Conservation (phyloP, 305 asterid species). For the Fraxinus angustifolia region DNA sequence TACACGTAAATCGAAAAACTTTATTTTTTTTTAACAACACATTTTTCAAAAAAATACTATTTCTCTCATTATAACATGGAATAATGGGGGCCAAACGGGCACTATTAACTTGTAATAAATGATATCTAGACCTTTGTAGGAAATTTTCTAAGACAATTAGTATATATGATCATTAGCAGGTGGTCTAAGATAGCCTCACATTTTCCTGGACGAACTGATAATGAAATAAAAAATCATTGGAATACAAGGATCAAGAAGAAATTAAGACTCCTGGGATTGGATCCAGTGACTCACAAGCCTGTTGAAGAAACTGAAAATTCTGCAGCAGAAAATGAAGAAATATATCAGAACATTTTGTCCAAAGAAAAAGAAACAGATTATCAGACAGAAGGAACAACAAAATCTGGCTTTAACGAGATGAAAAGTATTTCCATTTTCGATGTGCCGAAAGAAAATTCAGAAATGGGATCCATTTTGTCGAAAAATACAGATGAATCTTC, state of each 20-base stretch:
- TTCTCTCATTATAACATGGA: no score
- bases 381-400: constrained; percentile 23
- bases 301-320: constrained; percentile 16
- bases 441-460: constrained; percentile 18
- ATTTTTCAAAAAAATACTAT: no score
- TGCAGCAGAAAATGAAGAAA: constrained; percentile 27
- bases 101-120: background rate
- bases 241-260: constrained; percentile 82
- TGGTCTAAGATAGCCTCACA: constrained; percentile 91
- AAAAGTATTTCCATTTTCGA: constrained; percentile 4
- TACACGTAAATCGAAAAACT: no score
- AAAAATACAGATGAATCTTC: constrained; percentile 19
- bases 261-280: constrained; percentile 56
- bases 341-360: constrained; percentile 19
- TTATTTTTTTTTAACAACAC: no score
- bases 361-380: constrained; percentile 25
- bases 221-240: constrained; percentile 84
- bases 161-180: constrained; percentile 21
- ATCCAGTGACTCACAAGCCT: constrained; percentile 65
- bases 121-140: background rate
- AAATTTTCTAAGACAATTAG: background rate
- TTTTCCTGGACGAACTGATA: constrained; percentile 80
- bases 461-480: constrained; percentile 26
- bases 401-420: constrained; percentile 25
- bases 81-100: no score